Evolutionary conservation across 352 stramenopile genomes (phyloP).

Genomic region (Phytophthora tubulina): DNA sequence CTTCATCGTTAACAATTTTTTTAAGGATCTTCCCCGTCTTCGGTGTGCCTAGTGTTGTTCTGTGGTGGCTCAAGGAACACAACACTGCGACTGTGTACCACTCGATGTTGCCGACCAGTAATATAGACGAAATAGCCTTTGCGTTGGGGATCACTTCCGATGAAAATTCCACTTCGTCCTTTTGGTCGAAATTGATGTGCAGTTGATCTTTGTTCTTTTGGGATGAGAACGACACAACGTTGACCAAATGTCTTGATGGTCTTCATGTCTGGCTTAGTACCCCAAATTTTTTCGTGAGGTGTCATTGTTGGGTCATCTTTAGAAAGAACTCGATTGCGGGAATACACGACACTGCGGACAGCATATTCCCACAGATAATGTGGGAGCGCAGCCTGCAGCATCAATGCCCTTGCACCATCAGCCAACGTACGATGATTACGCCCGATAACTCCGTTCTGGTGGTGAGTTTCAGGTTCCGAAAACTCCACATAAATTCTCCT

Average conservation of each 20-base stretch:
- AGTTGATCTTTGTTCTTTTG: conserved; percentile 6
- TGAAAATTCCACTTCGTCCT: conserved; percentile 4
- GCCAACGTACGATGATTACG: conserved; percentile 11
- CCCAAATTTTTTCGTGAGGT: conserved; percentile 18
- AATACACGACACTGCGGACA: background rate
- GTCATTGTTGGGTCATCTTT: background rate
- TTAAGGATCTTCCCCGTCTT: background rate
- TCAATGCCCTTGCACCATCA: background rate
- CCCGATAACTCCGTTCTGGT: conserved; percentile 23
- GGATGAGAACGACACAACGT: conserved; percentile 8
- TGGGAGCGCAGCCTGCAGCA: conserved; percentile 9
- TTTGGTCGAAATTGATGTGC: conserved; percentile 10
- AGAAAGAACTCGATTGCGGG: background rate
- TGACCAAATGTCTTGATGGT: conserved; percentile 8
- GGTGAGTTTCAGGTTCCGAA: background rate
- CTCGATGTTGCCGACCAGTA: background rate
- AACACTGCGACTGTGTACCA: conserved; percentile 23
- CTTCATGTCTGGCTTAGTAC: conserved; percentile 18
- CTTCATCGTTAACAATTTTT: background rate
- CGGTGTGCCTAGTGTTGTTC: no score
- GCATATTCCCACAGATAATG: conserved; percentile 28
- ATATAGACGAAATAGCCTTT: conserved; percentile 31
- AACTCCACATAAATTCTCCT: background rate
- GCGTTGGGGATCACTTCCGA: conserved; percentile 19
- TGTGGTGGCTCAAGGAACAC: conserved; percentile 18